phyloP scores from a whole-genome alignment of 441 rosid species.

The Melastoma candidum region DNA sequence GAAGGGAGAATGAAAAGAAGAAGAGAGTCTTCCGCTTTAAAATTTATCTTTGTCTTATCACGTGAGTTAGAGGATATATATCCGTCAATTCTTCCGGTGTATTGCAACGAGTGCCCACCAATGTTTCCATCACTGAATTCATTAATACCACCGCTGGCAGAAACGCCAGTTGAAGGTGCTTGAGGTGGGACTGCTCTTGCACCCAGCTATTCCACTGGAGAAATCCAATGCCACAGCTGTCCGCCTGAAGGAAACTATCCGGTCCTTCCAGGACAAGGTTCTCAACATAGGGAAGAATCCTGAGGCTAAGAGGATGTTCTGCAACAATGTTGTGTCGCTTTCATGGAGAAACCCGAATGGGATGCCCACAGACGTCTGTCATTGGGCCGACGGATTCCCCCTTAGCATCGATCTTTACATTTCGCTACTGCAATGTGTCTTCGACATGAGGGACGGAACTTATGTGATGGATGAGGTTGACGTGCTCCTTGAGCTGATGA shows the following conservation, averaged over 20 bases:
- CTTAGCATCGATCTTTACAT: conserved; percentile 66
- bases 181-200: conserved; percentile 64
- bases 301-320: conserved; percentile 58
- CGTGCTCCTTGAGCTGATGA: conserved; percentile 82
- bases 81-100: no score
- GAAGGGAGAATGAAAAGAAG: no score
- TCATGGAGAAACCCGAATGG: conserved; percentile 63
- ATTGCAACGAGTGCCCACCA: no score
- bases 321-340: conserved; percentile 60
- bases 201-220: conserved; percentile 64
- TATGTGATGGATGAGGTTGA: conserved; percentile 87
- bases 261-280: conserved; percentile 36
- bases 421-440: conserved; percentile 54
- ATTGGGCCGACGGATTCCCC: conserved; percentile 95
- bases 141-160: conserved; percentile 84
- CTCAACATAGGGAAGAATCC: conserved; percentile 64
- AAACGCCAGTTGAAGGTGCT: conserved; percentile 67
- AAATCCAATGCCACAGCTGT: conserved; percentile 44
- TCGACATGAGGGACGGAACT: conserved; percentile 68
- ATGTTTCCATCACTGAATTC: conserved; percentile 25
- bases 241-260: conserved; percentile 57
- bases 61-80: no score
- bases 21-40: no score
- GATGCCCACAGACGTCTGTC: conserved; percentile 59
- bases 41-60: no score